phyloP scores from a whole-genome alignment of 2,329 filamentous ascomycete species.

The Ramularia endophylla region DNA sequence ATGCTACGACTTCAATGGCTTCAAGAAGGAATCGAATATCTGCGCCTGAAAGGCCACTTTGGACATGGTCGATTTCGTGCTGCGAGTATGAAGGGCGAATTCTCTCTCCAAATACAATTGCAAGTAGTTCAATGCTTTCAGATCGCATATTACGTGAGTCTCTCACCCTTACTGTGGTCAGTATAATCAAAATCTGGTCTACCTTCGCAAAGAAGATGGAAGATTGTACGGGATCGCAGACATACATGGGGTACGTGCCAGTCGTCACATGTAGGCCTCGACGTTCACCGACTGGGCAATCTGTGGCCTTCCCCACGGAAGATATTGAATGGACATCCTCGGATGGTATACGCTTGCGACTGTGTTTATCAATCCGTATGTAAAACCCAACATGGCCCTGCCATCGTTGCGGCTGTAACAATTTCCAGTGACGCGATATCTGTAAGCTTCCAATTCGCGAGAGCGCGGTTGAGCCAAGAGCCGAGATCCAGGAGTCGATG shows the following conservation, averaged over 20 bases:
- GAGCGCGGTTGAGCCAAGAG: slow-evolving; percentile 9
- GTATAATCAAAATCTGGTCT: no score
- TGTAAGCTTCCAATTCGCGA: slow-evolving; percentile 17
- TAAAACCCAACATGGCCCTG: slow-evolving; percentile 27
- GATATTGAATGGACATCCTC: not conserved
- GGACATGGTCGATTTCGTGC: no score
- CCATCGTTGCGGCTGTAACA: slow-evolving; percentile 16
- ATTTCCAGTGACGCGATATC: slow-evolving; percentile 21
- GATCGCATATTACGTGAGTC: slow-evolving; percentile 20
- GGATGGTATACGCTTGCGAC: not conserved
- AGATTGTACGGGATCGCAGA: not conserved
- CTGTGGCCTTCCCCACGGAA: slow-evolving; percentile 1
- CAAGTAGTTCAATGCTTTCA: slow-evolving; percentile 21
- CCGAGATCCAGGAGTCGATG: slow-evolving; percentile 14
- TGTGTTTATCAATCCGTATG: slow-evolving; percentile 15
- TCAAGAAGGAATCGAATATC: slow-evolving; percentile 17
- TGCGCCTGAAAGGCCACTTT: not conserved
- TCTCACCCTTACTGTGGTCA: slow-evolving; percentile 14
- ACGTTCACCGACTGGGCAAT: slow-evolving; percentile 5
- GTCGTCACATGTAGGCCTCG: slow-evolving; percentile 14
- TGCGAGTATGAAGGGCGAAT: not conserved
- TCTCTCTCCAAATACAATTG: not conserved
- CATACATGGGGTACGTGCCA: slow-evolving; percentile 15
- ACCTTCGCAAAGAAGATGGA: no score
- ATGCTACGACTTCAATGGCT: slow-evolving; percentile 21